phyloP scores from a whole-genome alignment of 768 basidiomycete genomes.

The Suillus decipiens region DNA sequence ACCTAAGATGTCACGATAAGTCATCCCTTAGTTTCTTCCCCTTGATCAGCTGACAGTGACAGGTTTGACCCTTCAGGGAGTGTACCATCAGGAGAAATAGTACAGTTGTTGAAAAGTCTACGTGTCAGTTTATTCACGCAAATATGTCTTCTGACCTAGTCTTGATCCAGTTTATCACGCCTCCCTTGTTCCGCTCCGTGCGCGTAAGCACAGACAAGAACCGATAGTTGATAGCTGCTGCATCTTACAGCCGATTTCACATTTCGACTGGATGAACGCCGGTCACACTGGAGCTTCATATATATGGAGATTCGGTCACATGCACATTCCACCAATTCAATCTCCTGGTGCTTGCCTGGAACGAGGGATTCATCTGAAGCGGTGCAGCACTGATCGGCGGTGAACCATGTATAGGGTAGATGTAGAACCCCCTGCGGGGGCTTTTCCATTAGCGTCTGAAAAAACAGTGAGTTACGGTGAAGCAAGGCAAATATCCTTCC shows the following conservation, averaged over 20 bases:
- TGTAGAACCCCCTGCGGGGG: neutral
- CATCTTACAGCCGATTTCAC: neutral
- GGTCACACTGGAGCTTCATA: neutral
- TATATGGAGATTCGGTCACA: neutral
- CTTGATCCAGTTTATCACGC: neutral
- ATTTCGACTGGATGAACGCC: neutral
- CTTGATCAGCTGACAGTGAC: constrained; percentile 18
- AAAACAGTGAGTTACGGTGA: neutral
- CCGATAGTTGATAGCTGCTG: too few species aligned
- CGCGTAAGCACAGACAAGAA: neutral
- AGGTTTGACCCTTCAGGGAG: constrained; percentile 18
- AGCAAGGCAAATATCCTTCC: neutral
- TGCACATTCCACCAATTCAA: neutral
- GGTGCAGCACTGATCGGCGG: neutral
- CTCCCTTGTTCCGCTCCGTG: neutral
- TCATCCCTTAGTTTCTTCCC: constrained; percentile 17
- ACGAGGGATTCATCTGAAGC: neutral
- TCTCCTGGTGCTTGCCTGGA: neutral
- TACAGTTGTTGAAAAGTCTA: constrained; percentile 7
- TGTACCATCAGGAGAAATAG: constrained; percentile 21
- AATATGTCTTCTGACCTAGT: neutral
- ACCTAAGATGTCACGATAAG: constrained; percentile 13
- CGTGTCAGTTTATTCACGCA: neutral
- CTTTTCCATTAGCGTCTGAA: neutral
- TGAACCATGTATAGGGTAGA: neutral